A percentile compares a stretch with the other conserved stretches of the same genome.
These are phyloP conservation scores for Termitomyces heimii DNA, from an alignment of 768 basidiomycete species.

Conservation along the genomic window DNA sequence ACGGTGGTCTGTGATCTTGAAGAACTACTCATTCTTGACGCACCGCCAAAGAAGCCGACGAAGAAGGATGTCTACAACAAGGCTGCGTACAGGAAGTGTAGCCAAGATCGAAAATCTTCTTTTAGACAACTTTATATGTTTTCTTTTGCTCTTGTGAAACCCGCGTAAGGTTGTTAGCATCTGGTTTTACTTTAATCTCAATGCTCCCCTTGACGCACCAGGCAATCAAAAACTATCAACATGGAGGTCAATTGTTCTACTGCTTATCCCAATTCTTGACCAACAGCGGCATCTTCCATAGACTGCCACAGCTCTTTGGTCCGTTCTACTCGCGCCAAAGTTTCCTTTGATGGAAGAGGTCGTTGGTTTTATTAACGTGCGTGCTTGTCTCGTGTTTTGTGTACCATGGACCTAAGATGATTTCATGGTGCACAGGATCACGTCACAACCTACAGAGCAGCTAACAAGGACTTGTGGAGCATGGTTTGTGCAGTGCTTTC, in stretches of 20 bases:
- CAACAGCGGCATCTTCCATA: constrained; percentile 18
- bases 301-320: constrained; percentile 72
- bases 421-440: constrained; percentile 37
- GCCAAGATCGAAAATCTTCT: constrained; percentile 39
- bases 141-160: constrained; percentile 67
- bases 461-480: constrained; percentile 81
- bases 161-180: constrained; percentile 45
- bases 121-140: constrained; percentile 67
- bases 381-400: constrained; percentile 13
- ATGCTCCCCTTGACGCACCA: constrained; percentile 17
- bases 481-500: constrained; percentile 47
- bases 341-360: constrained; percentile 65
- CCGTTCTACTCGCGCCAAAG: constrained; percentile 62
- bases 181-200: background rate
- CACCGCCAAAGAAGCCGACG: constrained; percentile 29
- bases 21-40: constrained; percentile 47
- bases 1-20: constrained; percentile 56
- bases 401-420: background rate
- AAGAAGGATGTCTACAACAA: constrained; percentile 54
- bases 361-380: constrained; percentile 58
- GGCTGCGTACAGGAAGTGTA: constrained; percentile 42
- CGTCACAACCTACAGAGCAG: constrained; percentile 55
- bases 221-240: constrained; percentile 71
- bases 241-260: constrained; percentile 53
- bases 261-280: background rate